Evolutionary conservation across 352 stramenopile species (phyloP), one percentile per base, ranked within the genome.

Genomic region (Pythium monospermum): DNA sequence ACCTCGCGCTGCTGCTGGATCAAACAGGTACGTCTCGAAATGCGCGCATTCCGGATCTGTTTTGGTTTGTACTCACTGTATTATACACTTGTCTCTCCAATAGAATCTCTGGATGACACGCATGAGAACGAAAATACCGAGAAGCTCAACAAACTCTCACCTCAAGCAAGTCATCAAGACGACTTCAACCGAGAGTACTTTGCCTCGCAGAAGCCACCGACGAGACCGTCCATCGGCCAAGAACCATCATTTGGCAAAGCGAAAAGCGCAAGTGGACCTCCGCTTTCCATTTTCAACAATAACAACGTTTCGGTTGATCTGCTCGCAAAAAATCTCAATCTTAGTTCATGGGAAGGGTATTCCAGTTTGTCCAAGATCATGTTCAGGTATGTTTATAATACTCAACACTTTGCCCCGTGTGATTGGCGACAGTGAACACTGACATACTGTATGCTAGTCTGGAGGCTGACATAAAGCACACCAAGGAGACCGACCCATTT

Each of bases 301-400:
- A 53, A 49, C 43, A 40, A 53, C 1, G 28, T 49, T 15, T 61
- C 65, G 5, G 53, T 71, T 6, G 63, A 77, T 45, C n/a, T 65
- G 2, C 45, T 78, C 4, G 52, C 58, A 26, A 68, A 71, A 33
- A 79, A 65, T 36, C 47, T 78, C 43, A 80, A 79, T 22, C 45
- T 86, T 15, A 67, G 57, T 21, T 71, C 68, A 1, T 88, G 77
- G 77, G 75, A 88, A 51, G 73, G 73, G n/a, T 89, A 85, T 43
- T 83, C 78, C n/a, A 74, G 67, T 19, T 30, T 89, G 40, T 89
- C 78, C 10, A 83, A 75, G 54, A 62, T 87, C 47, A 79, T 89
- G 60, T 79, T 85, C 61, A 88, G 72, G 76, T 83, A 44, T n/a
- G 41, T 37, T n/a, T n/a, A n/a, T n/a, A 38, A 39, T 27, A 36